Conservation (phyloP, 768 basidiomycete genomes). For the Hericium alpestre region DNA sequence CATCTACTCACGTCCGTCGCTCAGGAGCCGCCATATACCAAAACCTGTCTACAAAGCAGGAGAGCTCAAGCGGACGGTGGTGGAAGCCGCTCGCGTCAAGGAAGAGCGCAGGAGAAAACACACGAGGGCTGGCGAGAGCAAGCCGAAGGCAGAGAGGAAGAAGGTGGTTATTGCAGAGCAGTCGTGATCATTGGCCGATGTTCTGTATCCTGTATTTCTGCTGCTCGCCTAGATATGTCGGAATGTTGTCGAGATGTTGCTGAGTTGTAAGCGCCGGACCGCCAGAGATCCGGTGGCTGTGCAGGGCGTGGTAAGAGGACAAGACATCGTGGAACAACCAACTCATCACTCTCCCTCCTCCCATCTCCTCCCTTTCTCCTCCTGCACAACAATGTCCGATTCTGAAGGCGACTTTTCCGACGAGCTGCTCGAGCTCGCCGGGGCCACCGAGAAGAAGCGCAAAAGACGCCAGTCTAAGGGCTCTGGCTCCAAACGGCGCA, state of each 20-base stretch:
- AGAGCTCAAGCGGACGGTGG: slow-evolving; percentile 86
- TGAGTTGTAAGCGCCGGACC: no score
- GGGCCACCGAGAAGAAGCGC: slow-evolving; percentile 56
- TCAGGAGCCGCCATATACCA: slow-evolving; percentile 73
- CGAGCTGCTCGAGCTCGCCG: slow-evolving; percentile 75
- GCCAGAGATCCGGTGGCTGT: background rate
- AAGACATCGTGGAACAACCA: background rate
- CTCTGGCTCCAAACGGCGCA: slow-evolving; percentile 54
- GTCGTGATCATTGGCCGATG: slow-evolving; percentile 28
- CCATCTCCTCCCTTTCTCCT: slow-evolving; percentile 10
- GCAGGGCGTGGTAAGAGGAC: background rate
- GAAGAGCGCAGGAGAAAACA: slow-evolving; percentile 89
- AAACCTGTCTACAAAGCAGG: slow-evolving; percentile 83
- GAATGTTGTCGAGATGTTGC: no score
- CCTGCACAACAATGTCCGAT: slow-evolving; percentile 30
- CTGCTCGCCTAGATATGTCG: background rate
- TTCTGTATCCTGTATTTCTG: background rate
- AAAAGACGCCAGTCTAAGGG: slow-evolving; percentile 38
- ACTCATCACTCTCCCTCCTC: background rate
- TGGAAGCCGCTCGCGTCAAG: slow-evolving; percentile 81
- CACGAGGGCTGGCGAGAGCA: slow-evolving; percentile 72
- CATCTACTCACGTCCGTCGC: slow-evolving; percentile 1
- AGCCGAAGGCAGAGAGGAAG: slow-evolving; percentile 87
- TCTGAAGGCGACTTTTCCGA: slow-evolving; percentile 46
- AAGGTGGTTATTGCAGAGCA: slow-evolving; percentile 80